Base-by-base conservation (phyloP, 371 early-diverging fungal genomes). In the Batrachochytrium dendrobatidis region DNA sequence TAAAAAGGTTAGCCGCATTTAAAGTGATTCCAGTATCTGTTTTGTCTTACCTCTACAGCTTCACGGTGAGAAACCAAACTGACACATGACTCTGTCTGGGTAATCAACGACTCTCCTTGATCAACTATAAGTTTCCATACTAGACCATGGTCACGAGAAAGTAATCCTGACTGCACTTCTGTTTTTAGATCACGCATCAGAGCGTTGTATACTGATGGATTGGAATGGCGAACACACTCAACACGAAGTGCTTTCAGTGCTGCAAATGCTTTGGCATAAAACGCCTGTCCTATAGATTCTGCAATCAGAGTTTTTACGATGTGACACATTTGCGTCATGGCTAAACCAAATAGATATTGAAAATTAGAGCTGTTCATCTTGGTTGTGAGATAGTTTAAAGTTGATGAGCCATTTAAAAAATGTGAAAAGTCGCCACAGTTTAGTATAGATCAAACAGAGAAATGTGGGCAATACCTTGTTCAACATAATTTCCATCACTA, bases 261-360 rank as follows among this genome's bases (percentile, higher is more conserved):
- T 0, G 74, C 65, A 18, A 79, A 49, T 0, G 81, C 83, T 55
- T 77, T 79, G 7, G 62, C 67, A 51, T 79, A 83, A 33, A 76
- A 61, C 53, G 73, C 73, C 33, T 75, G 67, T n/a, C 78, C 81
- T 65, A 84, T 80, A 2, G 85, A 83, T 0, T 65, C 62, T 6
- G 75, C 50, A 3, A 84, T 70, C 20, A 83, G 60, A 18, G 69
- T 57, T 0, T 66, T 30, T n/a, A 84, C 76, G 53, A 77, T 68
- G 1, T 59, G 61, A 24, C 70, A 46, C 83, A 87, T 80, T 65
- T 82, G 78, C 28, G 70, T 64, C 26, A 84, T 77, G 4, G 85
- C 85, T 66, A 39, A n/a, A 39, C n/a, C 39, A 12, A 39, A 12
- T n/a, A 39, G 12, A n/a, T 39, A n/a, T n/a, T n/a, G n/a, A n/a